phyloP scores from a whole-genome alignment of 2,329 filamentous ascomycete genomes.

The Phaeosphaeria sp. region DNA sequence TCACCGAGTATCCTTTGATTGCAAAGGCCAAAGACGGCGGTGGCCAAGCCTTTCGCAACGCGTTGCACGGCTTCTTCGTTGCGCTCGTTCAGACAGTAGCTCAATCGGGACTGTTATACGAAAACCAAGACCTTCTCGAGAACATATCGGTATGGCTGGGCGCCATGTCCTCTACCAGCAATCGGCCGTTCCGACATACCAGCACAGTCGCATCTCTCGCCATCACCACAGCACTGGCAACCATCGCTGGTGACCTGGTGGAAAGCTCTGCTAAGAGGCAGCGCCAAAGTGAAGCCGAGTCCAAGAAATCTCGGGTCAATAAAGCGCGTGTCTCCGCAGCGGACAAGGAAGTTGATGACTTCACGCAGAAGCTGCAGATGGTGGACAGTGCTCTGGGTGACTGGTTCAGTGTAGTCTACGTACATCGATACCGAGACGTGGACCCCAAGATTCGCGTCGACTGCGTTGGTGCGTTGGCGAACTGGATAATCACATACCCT shows the following conservation, averaged over 20 bases:
- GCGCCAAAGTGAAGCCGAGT: slow-evolving; percentile 80
- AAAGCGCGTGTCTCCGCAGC: slow-evolving; percentile 78
- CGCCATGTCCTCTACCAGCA: slow-evolving; percentile 85
- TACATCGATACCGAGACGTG: slow-evolving; percentile 93
- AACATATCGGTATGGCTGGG: slow-evolving; percentile 90
- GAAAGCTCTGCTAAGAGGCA: slow-evolving; percentile 76
- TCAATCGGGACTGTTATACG: slow-evolving; percentile 81
- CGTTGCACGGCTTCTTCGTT: slow-evolving; percentile 79
- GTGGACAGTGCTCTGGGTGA: slow-evolving; percentile 79
- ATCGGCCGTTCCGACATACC: slow-evolving; percentile 92
- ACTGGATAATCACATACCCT: slow-evolving; percentile 86
- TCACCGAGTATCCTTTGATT: slow-evolving; percentile 90
- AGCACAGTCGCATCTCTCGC: slow-evolving; percentile 84
- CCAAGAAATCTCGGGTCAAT: slow-evolving; percentile 75
- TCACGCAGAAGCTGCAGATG: slow-evolving; percentile 71
- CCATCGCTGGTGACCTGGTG: slow-evolving; percentile 73
- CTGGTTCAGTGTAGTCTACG: slow-evolving; percentile 90
- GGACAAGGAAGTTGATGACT: slow-evolving; percentile 74
- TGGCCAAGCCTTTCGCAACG: slow-evolving; percentile 77
- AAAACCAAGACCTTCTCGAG: slow-evolving; percentile 77
- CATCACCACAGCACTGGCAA: slow-evolving; percentile 79
- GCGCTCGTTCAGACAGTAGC: slow-evolving; percentile 79
- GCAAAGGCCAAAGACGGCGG: slow-evolving; percentile 80
- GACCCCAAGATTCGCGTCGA: slow-evolving; percentile 88
- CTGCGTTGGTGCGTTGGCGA: slow-evolving; percentile 83